Base-by-base conservation (phyloP, 2,329 filamentous ascomycete species). In the Penicillium vulpinum region DNA sequence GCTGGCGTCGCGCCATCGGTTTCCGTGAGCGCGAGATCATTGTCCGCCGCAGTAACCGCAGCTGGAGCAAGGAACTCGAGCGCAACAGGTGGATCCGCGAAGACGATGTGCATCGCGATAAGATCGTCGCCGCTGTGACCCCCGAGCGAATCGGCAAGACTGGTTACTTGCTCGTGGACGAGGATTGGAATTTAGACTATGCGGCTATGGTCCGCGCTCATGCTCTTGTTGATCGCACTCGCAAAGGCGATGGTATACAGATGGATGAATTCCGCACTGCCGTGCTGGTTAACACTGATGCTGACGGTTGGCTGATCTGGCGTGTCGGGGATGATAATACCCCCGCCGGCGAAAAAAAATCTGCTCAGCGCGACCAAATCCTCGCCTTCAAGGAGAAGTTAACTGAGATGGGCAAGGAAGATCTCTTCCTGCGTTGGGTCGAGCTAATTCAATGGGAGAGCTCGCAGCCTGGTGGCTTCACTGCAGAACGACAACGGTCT, bases 371-470 rank as follows among this genome's bases (percentile, higher is more conserved):
- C 3, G 84, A 86, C 61, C 91, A 94, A 75, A 87, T 97, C 9
- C 84, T 94, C 60, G 82, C 83, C 3, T 95, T 97, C 72, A 87
- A 90, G 66, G 88, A 94, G 41, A 86, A 86, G 21, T 80, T 97
- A 64, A 82, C 84, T 1, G 82, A 82, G 3, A 81, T 94, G 74
- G 91, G 89, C 41, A 96, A 96, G 75, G 92, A 96, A 73, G 86
- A 89, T 62, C 74, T 97, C 51, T 97, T 97, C 77, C 96, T 90
- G 77, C 85, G 88, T 54, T 96, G 92, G 91, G 90, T 96, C 47
- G 92, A 97, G 78, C 83, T 95, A 69, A 87, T 97, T 48, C 92
- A 97, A 76, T 95, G 86, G 68, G 92, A 96, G 76, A 88, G 90
- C 40, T 88, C 86, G 35, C 83, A 84, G 63, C 89, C 91, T 0